phyloP scores from a whole-genome alignment of 2,329 filamentous ascomycete species.

The Colletotrichum trifolii region DNA sequence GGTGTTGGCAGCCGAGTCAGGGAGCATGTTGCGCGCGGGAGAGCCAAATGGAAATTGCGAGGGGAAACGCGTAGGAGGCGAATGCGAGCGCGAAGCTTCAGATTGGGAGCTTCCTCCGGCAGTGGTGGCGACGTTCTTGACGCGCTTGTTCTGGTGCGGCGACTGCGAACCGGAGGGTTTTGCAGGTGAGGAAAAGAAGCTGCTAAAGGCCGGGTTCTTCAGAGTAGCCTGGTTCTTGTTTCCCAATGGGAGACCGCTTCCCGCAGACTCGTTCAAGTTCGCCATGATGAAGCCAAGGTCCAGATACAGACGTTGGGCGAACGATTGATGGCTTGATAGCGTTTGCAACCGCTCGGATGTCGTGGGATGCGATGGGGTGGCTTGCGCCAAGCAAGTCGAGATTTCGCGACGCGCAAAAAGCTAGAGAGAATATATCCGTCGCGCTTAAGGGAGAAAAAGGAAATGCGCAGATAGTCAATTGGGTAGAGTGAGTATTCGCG shows the following conservation, averaged over 20 bases:
- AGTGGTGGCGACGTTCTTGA: conserved; percentile 10
- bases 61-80: conserved; percentile 8
- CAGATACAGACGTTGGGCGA: not conserved
- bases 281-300: conserved; percentile 7
- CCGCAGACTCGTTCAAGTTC: conserved; percentile 13
- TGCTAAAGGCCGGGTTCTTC: conserved; percentile 20
- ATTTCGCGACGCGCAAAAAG: too few species aligned
- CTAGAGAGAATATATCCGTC: not conserved
- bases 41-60: conserved; percentile 4
- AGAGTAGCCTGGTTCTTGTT: conserved; percentile 18
- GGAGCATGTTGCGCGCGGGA: conserved; percentile 4
- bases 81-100: conserved; percentile 20
- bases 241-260: conserved; percentile 13
- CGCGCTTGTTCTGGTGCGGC: conserved; percentile 27
- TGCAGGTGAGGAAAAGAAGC: conserved; percentile 25
- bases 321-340: not conserved
- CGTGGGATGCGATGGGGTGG: not conserved
- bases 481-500: not conserved
- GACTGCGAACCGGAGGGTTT: conserved; percentile 26
- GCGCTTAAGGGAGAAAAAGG: too few species aligned
- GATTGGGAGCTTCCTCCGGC: conserved; percentile 6
- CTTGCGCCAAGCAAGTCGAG: conserved; percentile 17
- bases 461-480: not conserved
- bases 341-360: conserved; percentile 16
- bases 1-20: conserved; percentile 3